Percentiles rank a stretch among this genome's conserved stretches.
Conservation (phyloP, 139 green algal genomes). For the Prasinococcaceae sp. region DNA sequence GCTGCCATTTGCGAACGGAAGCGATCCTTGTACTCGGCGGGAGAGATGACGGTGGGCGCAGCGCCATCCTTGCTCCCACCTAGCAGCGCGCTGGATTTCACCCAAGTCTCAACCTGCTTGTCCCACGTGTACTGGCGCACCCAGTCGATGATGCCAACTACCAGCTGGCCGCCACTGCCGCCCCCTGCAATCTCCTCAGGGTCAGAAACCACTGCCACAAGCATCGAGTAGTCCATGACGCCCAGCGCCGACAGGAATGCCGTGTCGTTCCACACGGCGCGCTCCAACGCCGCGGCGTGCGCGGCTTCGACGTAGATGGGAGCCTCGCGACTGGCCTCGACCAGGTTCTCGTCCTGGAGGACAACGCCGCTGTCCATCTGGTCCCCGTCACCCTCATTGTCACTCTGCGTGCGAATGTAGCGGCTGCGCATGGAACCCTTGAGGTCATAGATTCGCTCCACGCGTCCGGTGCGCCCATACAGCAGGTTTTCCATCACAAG, state of each 20-base stretch:
- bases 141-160: conserved; percentile 92
- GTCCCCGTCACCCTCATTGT: conserved; percentile 25
- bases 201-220: conserved; percentile 58
- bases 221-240: conserved; percentile 95
- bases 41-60: conserved; percentile 86
- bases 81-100: conserved; percentile 83
- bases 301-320: conserved; percentile 48
- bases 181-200: conserved; percentile 39
- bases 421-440: conserved; percentile 59
- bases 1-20: conserved; percentile 44
- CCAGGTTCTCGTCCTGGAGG: conserved; percentile 84
- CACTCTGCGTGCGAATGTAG: no score
- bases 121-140: conserved; percentile 90
- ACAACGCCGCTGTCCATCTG: conserved; percentile 20
- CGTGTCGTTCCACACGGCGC: conserved; percentile 67
- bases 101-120: conserved; percentile 92
- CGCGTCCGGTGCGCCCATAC: conserved; percentile 51
- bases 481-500: conserved; percentile 93
- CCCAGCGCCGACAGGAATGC: conserved; percentile 62
- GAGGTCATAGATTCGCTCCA: conserved; percentile 79
- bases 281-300: no score
- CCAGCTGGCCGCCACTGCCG: no score
- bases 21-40: conserved; percentile 77
- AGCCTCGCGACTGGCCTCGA: conserved; percentile 39
- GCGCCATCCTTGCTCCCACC: conserved; percentile 49